A percentile compares a stretch with the other conserved stretches of the same genome.
phyloP scores from a whole-genome alignment of 139 green algal genomes.

The Chlorella sorokiniana region DNA sequence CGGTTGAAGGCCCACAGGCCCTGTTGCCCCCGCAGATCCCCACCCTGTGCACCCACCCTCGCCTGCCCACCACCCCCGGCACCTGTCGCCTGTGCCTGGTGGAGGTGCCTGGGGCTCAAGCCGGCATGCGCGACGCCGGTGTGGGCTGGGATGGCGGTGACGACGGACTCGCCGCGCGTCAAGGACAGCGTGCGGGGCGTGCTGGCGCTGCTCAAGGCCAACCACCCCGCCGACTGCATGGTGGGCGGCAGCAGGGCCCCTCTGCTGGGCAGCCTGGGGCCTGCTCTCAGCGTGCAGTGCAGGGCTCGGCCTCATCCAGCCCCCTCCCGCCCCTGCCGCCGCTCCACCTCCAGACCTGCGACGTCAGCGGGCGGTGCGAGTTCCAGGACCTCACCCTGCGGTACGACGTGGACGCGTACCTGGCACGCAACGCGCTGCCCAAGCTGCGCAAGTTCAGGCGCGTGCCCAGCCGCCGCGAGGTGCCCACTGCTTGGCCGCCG shows the following conservation, averaged over 20 bases:
- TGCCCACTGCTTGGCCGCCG: neutral
- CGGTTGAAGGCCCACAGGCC: too few relatives aligned
- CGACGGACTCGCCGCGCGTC: slow-evolving; percentile 45
- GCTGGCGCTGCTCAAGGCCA: slow-evolving; percentile 46
- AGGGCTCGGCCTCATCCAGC: too few relatives aligned
- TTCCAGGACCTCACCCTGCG: slow-evolving; percentile 52
- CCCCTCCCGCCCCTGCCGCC: neutral
- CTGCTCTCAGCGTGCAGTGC: too few relatives aligned
- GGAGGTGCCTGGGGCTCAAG: slow-evolving; percentile 34
- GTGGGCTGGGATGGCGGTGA: slow-evolving; percentile 35
- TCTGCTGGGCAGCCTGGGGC: too few relatives aligned
- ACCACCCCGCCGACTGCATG: slow-evolving; percentile 48
- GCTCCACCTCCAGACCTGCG: slow-evolving; percentile 59
- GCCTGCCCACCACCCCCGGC: slow-evolving; percentile 38
- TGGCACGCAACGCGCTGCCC: neutral
- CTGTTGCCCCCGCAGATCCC: slow-evolving; percentile 14
- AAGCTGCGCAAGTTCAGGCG: slow-evolving; percentile 27
- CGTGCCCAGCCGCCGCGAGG: neutral
- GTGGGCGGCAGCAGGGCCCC: too few relatives aligned
- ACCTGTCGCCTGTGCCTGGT: slow-evolving; percentile 58
- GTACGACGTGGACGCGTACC: slow-evolving; percentile 42
- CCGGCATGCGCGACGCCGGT: slow-evolving; percentile 56
- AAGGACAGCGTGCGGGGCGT: slow-evolving; percentile 29
- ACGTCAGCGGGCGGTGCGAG: slow-evolving; percentile 55
- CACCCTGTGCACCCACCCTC: slow-evolving; percentile 37